A percentile compares a stretch with the other conserved stretches of the same genome.
phyloP scores from a whole-genome alignment of 441 rosid species.

The Corymbia citriodora region DNA sequence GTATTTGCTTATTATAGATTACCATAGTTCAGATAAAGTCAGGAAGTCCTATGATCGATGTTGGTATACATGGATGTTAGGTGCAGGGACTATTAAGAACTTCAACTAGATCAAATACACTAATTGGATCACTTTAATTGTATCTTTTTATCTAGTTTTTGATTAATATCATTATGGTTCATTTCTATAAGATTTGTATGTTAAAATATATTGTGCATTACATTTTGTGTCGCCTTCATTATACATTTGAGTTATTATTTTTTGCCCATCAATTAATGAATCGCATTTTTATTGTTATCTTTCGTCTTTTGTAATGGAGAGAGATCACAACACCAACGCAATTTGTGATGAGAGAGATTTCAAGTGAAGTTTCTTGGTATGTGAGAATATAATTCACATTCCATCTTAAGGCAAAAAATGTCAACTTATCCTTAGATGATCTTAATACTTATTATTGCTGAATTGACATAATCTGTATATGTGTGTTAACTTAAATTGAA shows the following conservation, averaged over 20 bases:
- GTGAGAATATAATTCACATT: not conserved
- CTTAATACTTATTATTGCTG: not conserved
- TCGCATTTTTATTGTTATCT: not conserved
- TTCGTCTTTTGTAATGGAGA: not conserved
- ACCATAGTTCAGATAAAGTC: not conserved
- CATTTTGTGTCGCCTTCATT: not conserved
- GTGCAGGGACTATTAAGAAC: not conserved
- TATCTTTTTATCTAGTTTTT: not conserved
- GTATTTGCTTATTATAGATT: not conserved
- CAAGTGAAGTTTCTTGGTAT: not conserved
- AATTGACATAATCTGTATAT: fast-evolving
- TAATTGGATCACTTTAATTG: not conserved
- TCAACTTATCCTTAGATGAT: fast-evolving
- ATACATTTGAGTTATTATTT: not conserved
- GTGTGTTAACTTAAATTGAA: not conserved
- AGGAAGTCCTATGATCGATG: not conserved
- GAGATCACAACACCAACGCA: not conserved
- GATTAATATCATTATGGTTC: fast-evolving
- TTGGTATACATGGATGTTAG: not conserved
- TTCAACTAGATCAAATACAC: not conserved
- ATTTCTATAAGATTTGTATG: not conserved
- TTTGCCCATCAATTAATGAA: not conserved
- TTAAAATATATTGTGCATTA: not conserved
- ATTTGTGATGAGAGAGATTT: not conserved
- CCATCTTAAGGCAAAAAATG: not conserved